Conservation (phyloP, 2,329 filamentous ascomycete species). For the Basipetospora sp. region DNA sequence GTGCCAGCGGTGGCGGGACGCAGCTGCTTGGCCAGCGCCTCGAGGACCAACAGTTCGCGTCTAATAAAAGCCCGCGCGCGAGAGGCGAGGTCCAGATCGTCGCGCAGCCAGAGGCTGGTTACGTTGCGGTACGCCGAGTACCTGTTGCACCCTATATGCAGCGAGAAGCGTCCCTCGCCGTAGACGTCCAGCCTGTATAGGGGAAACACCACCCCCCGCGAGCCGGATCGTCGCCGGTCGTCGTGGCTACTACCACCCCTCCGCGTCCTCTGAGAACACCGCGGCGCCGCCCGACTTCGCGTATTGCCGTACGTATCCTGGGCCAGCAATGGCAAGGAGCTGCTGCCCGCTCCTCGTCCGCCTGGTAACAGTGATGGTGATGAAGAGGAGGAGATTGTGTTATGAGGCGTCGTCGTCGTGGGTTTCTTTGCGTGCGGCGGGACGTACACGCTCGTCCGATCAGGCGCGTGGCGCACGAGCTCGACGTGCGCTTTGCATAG, state of each 20-base stretch:
- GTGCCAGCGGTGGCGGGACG: not conserved
- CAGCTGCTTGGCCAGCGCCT: slow-evolving; percentile 1
- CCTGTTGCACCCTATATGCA: slow-evolving; percentile 69
- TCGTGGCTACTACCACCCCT: no score
- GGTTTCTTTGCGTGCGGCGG: slow-evolving; percentile 24
- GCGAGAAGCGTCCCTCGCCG: slow-evolving; percentile 53
- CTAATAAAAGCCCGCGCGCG: slow-evolving; percentile 70
- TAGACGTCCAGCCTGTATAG: slow-evolving; percentile 56
- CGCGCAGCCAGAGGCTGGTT: slow-evolving; percentile 49
- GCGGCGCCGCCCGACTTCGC: no score
- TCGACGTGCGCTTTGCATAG: slow-evolving; percentile 50
- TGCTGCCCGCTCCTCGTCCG: no score
- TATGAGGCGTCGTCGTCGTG: no score
- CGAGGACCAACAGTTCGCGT: slow-evolving; percentile 69
- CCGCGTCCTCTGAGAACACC: no score
- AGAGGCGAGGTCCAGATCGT: slow-evolving; percentile 52
- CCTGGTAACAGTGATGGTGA: no score
- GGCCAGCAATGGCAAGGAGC: no score
- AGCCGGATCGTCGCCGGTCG: slow-evolving; percentile 10
- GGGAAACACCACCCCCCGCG: no score
- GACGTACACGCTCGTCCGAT: slow-evolving; percentile 7
- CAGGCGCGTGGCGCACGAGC: no score
- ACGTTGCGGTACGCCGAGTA: slow-evolving; percentile 56
- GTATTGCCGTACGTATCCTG: no score
- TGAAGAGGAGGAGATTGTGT: no score